Base-by-base conservation (phyloP, 352 stramenopile genomes). In the Phytophthora fragariae region DNA sequence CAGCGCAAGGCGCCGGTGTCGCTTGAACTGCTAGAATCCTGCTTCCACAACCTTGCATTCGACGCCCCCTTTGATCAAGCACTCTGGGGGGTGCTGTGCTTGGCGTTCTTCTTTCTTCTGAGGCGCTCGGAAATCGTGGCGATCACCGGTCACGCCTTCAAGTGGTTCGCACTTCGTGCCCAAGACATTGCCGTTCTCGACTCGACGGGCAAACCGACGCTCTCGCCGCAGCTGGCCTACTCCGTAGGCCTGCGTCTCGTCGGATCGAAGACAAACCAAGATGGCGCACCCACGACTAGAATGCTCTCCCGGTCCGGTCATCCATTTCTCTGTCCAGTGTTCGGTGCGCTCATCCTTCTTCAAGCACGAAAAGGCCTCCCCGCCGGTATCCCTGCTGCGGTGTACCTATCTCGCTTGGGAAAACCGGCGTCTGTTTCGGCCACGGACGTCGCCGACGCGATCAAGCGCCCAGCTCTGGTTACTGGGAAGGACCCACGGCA, bases 51-150 rank as follows among this genome's bases (percentile, higher is more conserved):
- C 10, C 35, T 41, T 11, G 35, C 35, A 41, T 41, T 41, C 35
- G 35, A 41, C 9, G 9, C 2, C 14, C 35, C 35, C 35, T 15
- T 12, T 41, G 35, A 41, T 12, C 9, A 41, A 41, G 9, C 2
- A 1, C 41, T 73, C 5, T 64, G 52, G 53, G 58, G 35, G 35
- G 3, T 29, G 5, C 60, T 71, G 37, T 72, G 56, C 49, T 31
- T 76, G n/a, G 47, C 39, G 21, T 73, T 73, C 58, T 73, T 73
- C 35, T 41, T 41, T 14, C 35, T 14, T 11, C 10, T 41, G 9
- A 11, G 35, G 35, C 35, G 35, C 9, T 61, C 41, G 15, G 58
- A 68, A 19, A 60, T 73, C 14, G 66, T 14, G 35, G 35, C 35
- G 9, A 15, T 41, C 35, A 41, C 9, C 35, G 14, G 35, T 41